Conservation (phyloP, 2,329 filamentous ascomycete species). For the Zymoseptoria brevis region DNA sequence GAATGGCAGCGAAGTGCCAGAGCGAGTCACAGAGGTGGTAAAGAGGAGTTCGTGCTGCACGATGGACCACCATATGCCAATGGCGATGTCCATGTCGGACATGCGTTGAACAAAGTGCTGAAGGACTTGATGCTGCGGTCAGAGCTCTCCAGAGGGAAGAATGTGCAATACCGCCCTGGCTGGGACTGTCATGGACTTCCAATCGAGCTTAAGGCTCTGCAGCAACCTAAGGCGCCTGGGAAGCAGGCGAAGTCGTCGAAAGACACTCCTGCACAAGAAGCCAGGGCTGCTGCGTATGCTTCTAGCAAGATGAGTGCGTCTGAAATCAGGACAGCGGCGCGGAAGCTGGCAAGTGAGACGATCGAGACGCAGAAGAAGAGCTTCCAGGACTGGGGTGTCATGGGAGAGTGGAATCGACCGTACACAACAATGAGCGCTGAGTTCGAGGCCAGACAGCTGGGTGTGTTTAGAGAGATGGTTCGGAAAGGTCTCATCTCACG, state of each 20-base stretch:
- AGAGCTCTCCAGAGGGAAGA: slow-evolving; percentile 67
- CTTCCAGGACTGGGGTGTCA: slow-evolving; percentile 67
- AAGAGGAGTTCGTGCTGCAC: slow-evolving; percentile 69
- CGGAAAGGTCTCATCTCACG: slow-evolving; percentile 66
- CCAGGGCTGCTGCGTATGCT: slow-evolving; percentile 26
- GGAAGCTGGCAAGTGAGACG: slow-evolving; percentile 58
- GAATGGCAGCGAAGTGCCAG: slow-evolving; percentile 63
- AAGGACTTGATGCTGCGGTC: slow-evolving; percentile 88
- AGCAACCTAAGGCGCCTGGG: slow-evolving; percentile 36
- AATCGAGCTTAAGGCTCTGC: slow-evolving; percentile 91
- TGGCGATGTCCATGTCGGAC: slow-evolving; percentile 80
- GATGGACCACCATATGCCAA: slow-evolving; percentile 98
- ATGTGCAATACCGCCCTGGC: slow-evolving; percentile 76
- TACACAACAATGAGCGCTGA: slow-evolving; percentile 73
- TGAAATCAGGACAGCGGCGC: slow-evolving; percentile 57
- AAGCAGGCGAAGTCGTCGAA: slow-evolving; percentile 32
- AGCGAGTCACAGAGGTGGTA: slow-evolving; percentile 27
- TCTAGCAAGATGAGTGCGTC: slow-evolving; percentile 35
- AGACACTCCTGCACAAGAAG: slow-evolving; percentile 23
- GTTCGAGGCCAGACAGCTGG: slow-evolving; percentile 68
- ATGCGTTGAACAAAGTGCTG: slow-evolving; percentile 92
- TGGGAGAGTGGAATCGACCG: slow-evolving; percentile 69
- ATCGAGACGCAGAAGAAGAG: slow-evolving; percentile 64
- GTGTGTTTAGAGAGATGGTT: slow-evolving; percentile 68
- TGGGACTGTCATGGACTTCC: slow-evolving; percentile 98